Base-by-base conservation (phyloP, 768 basidiomycete species). In the Astraeus odoratus region DNA sequence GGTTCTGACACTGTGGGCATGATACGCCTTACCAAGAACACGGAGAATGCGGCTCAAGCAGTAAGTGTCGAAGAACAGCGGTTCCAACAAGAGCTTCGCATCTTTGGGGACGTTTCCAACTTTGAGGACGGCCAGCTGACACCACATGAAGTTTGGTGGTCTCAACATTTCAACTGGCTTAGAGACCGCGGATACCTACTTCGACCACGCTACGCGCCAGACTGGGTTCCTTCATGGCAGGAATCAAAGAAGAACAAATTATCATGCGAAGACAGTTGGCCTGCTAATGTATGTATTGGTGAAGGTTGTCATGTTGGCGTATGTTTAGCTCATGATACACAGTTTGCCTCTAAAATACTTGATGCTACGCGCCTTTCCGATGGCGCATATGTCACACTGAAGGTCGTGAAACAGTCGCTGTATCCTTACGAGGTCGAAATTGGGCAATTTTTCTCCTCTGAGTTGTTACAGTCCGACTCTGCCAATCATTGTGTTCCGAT, bases 151-250 rank as follows among this genome's bases (percentile, higher is more conserved):
- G 13, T 41, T 9, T 54, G 51, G 48, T 56, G 55, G 55, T 23
- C 54, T 2, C 51, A 55, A 27, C 58, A 57, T 44, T 59, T 63
- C 33, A n/a, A 39, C 1, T 68, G 66, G 65, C 0, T 68, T 2
- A 37, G 54, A 19, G 51, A 44, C 12, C 45, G 46, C n/a, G 66
- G 68, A 15, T 70, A 69, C 45, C 38, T 50, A 8, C 57, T 71
- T 8, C 62, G 68, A 2, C 52, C 62, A 1, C 56, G 70, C 1
- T 69, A 63, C 42, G 49, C 67, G 4, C 43, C 56, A n/a, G 51
- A 53, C 5, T 49, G 49, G 26, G 64, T 71, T 4, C 62, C 39
- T 20, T 29, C 67, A 57, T 71, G 69, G 69, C 42, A n/a, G 25
- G 16, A 6, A 40, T 48, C 22, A 12, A 47, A 44, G 2, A 39